Base-by-base conservation (phyloP, 352 stramenopile species). In the Phytophthora sansomeana region DNA sequence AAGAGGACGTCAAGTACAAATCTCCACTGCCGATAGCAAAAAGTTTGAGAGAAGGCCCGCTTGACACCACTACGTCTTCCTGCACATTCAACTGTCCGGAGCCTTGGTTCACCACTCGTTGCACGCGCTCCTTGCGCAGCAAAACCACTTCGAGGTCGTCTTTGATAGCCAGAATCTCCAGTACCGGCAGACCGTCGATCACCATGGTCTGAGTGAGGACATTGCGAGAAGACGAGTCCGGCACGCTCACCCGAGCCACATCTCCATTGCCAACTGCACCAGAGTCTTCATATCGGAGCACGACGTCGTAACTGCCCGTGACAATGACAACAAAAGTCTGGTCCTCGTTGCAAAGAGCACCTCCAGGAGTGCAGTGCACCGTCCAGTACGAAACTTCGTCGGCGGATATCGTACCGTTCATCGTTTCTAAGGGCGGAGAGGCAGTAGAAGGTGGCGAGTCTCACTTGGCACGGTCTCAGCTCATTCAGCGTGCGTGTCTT, bases 301-400 rank as follows among this genome's bases (percentile, higher is more conserved):
- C 21, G 8, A 73, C 58, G 38, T 73, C 64, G 32, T 69, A 28
- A 30, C 64, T 73, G 28, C 64, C 58, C 14, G 64, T 73, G 29
- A 69, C 64, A 49, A 36, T 64, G 24, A 73, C 58, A 26, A 68
- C 64, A 36, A 69, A 60, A 11, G 21, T 6, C 33, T 64, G 43
- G 26, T 57, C 29, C 5, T 63, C 19, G 30, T 50, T 30, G 30
- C 64, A 73, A 39, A 69, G 30, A 33, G 28, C n/a, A 26, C 17
- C 19, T 4, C 28, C 30, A 36, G 30, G 24, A 10, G 19, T 58
- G 32, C 64, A 73, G 19, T 41, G 64, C 36, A 72, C 58, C 1
- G 64, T 72, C 50, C 49, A 58, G 44, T 59, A 72, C 14, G 57
- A 48, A 26, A 21, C 41, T 21, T 38, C 56, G 49, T 62, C 50